Evolutionary conservation across 371 early-diverging fungal species (phyloP).

Genomic region (Rhizomucor pusillus): DNA sequence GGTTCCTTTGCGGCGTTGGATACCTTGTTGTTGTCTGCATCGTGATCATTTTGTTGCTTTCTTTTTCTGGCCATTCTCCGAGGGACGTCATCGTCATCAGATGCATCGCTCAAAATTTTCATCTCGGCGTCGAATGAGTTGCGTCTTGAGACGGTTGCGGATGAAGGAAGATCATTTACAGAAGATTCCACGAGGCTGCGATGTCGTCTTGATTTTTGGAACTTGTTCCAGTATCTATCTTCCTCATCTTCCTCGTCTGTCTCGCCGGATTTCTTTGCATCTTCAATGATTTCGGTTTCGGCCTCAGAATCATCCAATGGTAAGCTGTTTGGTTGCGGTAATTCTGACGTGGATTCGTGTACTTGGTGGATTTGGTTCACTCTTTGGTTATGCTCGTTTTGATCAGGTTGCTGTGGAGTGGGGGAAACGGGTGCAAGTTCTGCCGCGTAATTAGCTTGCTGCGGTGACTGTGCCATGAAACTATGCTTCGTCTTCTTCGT

Average conservation of each 20-base stretch:
- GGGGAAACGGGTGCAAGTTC: background rate
- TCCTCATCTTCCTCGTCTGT: conserved; percentile 15
- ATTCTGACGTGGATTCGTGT: too few relatives aligned
- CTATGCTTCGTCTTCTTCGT: background rate
- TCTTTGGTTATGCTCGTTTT: background rate
- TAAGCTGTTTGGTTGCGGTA: background rate
- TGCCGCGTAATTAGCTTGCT: too few relatives aligned
- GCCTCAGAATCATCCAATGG: conserved; percentile 12
- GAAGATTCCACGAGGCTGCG: conserved; percentile 7
- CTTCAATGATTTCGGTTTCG: conserved; percentile 10
- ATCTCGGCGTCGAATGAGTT: background rate
- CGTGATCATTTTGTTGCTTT: too few relatives aligned
- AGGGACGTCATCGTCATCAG: conserved; percentile 2
- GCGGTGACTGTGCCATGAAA: background rate
- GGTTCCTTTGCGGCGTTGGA: background rate
- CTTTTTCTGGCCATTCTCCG: too few relatives aligned
- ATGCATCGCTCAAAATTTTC: conserved; percentile 5
- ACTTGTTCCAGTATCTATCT: conserved; percentile 12
- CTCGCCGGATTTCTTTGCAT: conserved; percentile 6
- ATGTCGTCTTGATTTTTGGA: conserved; percentile 11
- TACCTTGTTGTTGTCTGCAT: background rate
- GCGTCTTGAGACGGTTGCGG: conserved; percentile 9
- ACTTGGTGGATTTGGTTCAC: too few relatives aligned
- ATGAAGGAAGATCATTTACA: background rate
- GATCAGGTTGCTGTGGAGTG: background rate